A percentile compares a stretch with the other conserved stretches of the same genome.
These are phyloP conservation scores for Verruconis gallopava DNA, from an alignment of 2,329 filamentous ascomycete species.

Conservation along the genomic window DNA sequence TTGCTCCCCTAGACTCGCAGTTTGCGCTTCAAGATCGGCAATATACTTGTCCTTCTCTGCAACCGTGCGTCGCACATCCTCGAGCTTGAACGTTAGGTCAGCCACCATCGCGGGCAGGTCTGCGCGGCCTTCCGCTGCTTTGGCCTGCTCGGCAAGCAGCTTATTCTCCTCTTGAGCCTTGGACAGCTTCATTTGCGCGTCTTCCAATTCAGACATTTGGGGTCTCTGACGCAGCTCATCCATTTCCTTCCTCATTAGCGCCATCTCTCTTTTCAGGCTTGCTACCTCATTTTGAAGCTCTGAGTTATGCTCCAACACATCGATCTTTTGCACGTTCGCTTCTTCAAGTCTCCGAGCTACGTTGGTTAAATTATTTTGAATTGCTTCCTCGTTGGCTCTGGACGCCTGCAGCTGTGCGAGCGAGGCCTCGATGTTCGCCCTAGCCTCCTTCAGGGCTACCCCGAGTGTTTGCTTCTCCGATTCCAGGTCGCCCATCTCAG, in stretches of 20 bases:
- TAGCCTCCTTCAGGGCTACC: neutral
- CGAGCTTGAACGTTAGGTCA: conserved; percentile 7
- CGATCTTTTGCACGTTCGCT: conserved; percentile 27
- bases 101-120: conserved; percentile 6
- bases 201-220: conserved; percentile 3
- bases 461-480: conserved; percentile 7
- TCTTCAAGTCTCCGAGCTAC: conserved; percentile 5
- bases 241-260: neutral
- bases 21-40: neutral
- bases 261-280: neutral
- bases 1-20: neutral
- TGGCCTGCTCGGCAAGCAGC: conserved; percentile 1
- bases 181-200: neutral
- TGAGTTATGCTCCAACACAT: conserved; percentile 22
- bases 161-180: conserved; percentile 1
- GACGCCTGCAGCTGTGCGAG: conserved; percentile 3
- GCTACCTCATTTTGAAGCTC: conserved; percentile 19
- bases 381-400: conserved; percentile 6
- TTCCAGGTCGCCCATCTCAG: conserved; percentile 6
- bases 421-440: conserved; percentile 2
- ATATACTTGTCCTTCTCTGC: conserved; percentile 3
- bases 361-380: conserved; percentile 4
- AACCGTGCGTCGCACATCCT: conserved; percentile 2
- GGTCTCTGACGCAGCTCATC: conserved; percentile 2
- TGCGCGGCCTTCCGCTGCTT: neutral